Conservation (phyloP, 129 eudicot genomes). For the Centrapalus pauciflorus region DNA sequence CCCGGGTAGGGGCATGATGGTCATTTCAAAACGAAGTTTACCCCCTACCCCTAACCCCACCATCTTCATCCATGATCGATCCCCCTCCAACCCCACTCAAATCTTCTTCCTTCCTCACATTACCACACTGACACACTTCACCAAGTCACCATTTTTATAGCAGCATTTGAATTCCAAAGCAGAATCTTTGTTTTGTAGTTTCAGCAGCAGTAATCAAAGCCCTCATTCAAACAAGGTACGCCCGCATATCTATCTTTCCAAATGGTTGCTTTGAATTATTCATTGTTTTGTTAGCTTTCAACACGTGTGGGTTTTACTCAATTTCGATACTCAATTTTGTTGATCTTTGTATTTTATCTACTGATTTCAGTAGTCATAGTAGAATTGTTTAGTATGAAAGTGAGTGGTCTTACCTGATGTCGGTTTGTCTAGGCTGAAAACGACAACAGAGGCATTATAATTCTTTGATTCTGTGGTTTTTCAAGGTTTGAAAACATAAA, state of each 20-base stretch:
- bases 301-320: slow-evolving; percentile 12
- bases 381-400: slow-evolving; percentile 15
- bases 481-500: background rate
- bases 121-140: background rate
- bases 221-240: slow-evolving; percentile 23
- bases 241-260: background rate
- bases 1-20: slow-evolving; percentile 2
- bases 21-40: background rate
- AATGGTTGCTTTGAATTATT: background rate
- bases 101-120: background rate
- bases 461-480: slow-evolving; percentile 1
- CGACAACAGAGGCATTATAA: slow-evolving; percentile 9
- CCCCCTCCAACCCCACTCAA: slow-evolving; percentile 20
- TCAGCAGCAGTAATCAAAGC: slow-evolving; percentile 5
- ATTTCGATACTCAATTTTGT: slow-evolving; percentile 8
- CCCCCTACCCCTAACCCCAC: slow-evolving; percentile 16
- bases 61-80: slow-evolving; percentile 28
- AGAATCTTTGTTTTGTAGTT: slow-evolving; percentile 21
- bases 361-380: slow-evolving; percentile 6
- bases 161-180: slow-evolving; percentile 16
- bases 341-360: slow-evolving; percentile 18
- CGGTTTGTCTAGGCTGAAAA: slow-evolving; percentile 24
- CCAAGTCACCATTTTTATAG: slow-evolving; percentile 29
- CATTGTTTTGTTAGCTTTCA: slow-evolving; percentile 6
- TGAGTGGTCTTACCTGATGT: slow-evolving; percentile 25